Conservation (phyloP, 495 filamentous ascomycete species). For the Aspergillus campestris region DNA sequence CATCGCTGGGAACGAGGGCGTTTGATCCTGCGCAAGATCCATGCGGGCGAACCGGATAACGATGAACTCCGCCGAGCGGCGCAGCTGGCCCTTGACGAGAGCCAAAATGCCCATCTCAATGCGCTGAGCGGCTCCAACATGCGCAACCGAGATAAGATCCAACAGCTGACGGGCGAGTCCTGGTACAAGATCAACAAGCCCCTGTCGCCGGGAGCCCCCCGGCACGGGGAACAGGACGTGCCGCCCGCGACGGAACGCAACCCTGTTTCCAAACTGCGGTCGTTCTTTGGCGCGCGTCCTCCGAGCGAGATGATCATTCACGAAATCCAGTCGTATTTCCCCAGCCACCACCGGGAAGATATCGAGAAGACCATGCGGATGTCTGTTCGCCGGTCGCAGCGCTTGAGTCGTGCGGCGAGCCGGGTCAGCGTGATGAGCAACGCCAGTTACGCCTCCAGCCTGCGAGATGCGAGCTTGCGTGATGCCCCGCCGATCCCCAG, state of each 20-base stretch:
- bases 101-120: slow-evolving; percentile 58
- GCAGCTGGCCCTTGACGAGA: slow-evolving; percentile 74
- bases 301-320: slow-evolving; percentile 96
- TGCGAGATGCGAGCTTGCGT: slow-evolving; percentile 53
- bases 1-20: slow-evolving; percentile 68
- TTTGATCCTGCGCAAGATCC: slow-evolving; percentile 82
- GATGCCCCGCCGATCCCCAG: slow-evolving; percentile 85
- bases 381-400: slow-evolving; percentile 79
- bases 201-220: slow-evolving; percentile 62
- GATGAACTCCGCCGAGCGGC: slow-evolving; percentile 76
- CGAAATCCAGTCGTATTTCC: slow-evolving; percentile 93
- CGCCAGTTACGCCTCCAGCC: slow-evolving; percentile 79
- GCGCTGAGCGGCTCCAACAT: slow-evolving; percentile 53
- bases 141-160: slow-evolving; percentile 66
- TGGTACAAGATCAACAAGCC: slow-evolving; percentile 78
- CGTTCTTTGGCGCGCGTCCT: slow-evolving; percentile 83
- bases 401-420: slow-evolving; percentile 83
- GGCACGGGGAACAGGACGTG: slow-evolving; percentile 46
- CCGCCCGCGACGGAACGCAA: slow-evolving; percentile 38
- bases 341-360: slow-evolving; percentile 82
- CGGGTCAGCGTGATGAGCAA: slow-evolving; percentile 92
- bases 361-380: slow-evolving; percentile 90
- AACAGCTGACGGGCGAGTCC: slow-evolving; percentile 75
- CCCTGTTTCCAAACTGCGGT: slow-evolving; percentile 50
- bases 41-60: slow-evolving; percentile 73